A percentile compares a stretch with the other conserved stretches of the same genome.
Conservation (phyloP, 306 rosid species). For the Gastrolobium villosum region DNA sequence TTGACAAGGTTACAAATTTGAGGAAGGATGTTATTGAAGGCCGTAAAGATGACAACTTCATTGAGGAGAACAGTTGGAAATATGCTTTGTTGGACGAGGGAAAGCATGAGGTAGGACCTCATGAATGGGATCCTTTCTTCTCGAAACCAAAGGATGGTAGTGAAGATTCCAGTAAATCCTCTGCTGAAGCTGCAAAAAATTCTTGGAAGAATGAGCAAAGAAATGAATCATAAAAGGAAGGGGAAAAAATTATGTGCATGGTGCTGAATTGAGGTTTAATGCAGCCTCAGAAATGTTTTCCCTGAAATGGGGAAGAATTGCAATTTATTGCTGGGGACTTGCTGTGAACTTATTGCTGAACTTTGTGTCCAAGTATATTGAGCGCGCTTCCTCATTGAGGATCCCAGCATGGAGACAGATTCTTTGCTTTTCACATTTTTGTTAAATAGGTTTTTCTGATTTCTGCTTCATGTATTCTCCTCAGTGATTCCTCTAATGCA, state of each 20-base stretch:
- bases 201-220: slow-evolving; percentile 89
- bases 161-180: slow-evolving; percentile 68
- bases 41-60: slow-evolving; percentile 69
- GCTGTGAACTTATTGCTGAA: slow-evolving; percentile 42
- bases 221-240: slow-evolving; percentile 51
- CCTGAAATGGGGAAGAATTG: slow-evolving; percentile 21
- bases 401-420: slow-evolving; percentile 37
- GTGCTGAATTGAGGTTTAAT: slow-evolving; percentile 14
- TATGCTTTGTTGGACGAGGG: slow-evolving; percentile 90
- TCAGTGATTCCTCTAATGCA: slow-evolving; percentile 52
- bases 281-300: slow-evolving; percentile 20
- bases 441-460: slow-evolving; percentile 46
- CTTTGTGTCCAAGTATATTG: slow-evolving; percentile 33
- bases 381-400: slow-evolving; percentile 41
- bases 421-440: slow-evolving; percentile 49
- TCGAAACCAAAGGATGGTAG: slow-evolving; percentile 87
- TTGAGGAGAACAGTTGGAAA: slow-evolving; percentile 99
- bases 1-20: slow-evolving; percentile 81
- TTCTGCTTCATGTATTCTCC: slow-evolving; percentile 56
- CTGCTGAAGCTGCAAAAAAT: slow-evolving; percentile 84
- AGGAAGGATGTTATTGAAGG: slow-evolving; percentile 84
- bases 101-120: slow-evolving; percentile 90
- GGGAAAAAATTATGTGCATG: slow-evolving; percentile 21
- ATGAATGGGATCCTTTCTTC: slow-evolving; percentile 99
- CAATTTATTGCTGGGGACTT: slow-evolving; percentile 41